Evolutionary conservation across 176 grass and related monocot genomes (phyloP), one percentile per base, ranked within the genome.

Genomic region (Guadua angustifolia): DNA sequence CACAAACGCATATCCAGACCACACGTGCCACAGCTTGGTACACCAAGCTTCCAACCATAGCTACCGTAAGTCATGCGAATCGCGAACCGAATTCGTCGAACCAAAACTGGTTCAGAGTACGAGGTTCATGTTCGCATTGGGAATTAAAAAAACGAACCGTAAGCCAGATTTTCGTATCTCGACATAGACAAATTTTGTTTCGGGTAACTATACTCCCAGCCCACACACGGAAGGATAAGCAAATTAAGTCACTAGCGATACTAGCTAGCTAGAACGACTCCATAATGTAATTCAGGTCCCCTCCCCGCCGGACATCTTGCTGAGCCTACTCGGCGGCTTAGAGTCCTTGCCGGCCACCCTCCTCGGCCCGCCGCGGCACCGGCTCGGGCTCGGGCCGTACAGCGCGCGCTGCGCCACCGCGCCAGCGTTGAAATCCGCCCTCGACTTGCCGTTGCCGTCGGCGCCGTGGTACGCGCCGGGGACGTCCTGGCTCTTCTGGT

Each of bases 341-440:
- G 29, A 25, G n/a, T 86, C 82, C 69, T 72, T 82, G 21, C 75
- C 70, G 3, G 35, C 18, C 39, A 21, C 69, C 53, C 83, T 85
- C 77, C 56, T 86, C 10, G 74, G 47, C 0, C 67, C 62, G 43
- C 71, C 62, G 21, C 74, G 65, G 52, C 74, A 46, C 60, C 82
- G 73, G 45, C 83, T 82, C 5, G 74, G 66, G 6, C 25, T 46
- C 19, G 83, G 51, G 6, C 92, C 89, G 58, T 69, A 74, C 74
- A 94, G 78, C 38, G 77, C 92, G 53, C 92, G 71, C 50, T 94
- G 92, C 36, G 89, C 92, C 80, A 91, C 92, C 36, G 90, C 86
- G 24, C 90, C 86, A 11, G 86, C 73, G 19, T 92, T 88, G 8
- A 84, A 53, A 45, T 84, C 80, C 14, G 42, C 65, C 78, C 64